A percentile compares a stretch with the other conserved stretches of the same genome.
Evolutionary conservation across 345 rosid species (phyloP).

Genomic region (Streptanthus diversifolius): DNA sequence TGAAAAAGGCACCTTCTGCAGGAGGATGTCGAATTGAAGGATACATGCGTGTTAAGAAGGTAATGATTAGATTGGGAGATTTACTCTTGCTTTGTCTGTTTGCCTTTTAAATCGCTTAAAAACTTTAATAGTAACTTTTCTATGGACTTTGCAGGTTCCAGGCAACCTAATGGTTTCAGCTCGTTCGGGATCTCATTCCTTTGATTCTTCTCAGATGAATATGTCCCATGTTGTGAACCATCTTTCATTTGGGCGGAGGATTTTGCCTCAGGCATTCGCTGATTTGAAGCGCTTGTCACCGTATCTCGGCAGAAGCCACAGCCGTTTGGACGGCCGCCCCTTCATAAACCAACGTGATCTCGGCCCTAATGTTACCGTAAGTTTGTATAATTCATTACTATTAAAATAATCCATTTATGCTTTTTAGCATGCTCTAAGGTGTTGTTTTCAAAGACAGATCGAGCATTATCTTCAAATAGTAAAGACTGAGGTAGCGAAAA

Average conservation of each 20-base stretch:
- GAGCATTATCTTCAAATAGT: conserved; percentile 98
- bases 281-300: conserved; percentile 73
- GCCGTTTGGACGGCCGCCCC: conserved; percentile 70
- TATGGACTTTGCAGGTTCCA: conserved; percentile 68
- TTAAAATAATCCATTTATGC: background rate
- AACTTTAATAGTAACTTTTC: background rate
- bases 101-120: background rate
- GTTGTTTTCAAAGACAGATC: conserved; percentile 48
- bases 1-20: conserved; percentile 73
- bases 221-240: conserved; percentile 92
- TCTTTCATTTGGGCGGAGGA: conserved; percentile 77
- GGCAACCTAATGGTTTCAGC: conserved; percentile 90
- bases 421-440: background rate
- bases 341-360: conserved; percentile 74
- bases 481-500: conserved; percentile 76
- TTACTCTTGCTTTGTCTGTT: background rate
- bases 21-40: conserved; percentile 99
- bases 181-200: conserved; percentile 88
- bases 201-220: conserved; percentile 86
- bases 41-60: conserved; percentile 94
- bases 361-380: conserved; percentile 95
- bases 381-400: conserved; percentile 24
- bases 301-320: conserved; percentile 72
- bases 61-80: conserved; percentile 16
- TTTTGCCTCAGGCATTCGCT: conserved; percentile 52